phyloP scores from a whole-genome alignment of 352 stramenopile genomes.

The Globisporangium takayamanum region DNA sequence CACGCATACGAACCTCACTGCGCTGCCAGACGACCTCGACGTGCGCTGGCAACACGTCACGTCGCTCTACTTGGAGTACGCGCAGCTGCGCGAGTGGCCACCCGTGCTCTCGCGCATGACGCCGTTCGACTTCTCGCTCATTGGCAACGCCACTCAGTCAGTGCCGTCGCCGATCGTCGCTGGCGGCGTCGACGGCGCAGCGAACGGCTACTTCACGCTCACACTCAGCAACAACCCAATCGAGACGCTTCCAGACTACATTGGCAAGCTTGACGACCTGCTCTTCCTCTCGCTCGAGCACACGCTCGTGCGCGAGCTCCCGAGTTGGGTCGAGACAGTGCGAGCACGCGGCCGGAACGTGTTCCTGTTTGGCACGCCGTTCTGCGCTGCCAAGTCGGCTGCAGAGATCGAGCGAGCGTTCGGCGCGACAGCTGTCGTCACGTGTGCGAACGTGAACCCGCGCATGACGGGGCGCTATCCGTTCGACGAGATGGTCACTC shows the following conservation, averaged over 20 bases:
- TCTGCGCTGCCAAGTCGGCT: constrained; percentile 6
- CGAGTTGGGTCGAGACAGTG: constrained; percentile 3
- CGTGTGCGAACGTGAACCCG: constrained; percentile 7
- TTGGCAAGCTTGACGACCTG: background rate
- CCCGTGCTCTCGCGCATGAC: constrained; percentile 6
- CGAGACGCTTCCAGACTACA: background rate
- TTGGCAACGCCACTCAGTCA: constrained; percentile 12
- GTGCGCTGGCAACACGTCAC: constrained; percentile 7
- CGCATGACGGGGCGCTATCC: constrained; percentile 4
- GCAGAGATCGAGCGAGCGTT: constrained; percentile 1
- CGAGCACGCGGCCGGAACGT: background rate
- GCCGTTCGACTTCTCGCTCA: constrained; percentile 15
- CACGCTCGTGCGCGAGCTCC: constrained; percentile 6
- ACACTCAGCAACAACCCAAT: constrained; percentile 17
- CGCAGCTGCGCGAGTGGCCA: constrained; percentile 8
- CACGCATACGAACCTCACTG: constrained; percentile 14
- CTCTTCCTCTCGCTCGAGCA: constrained; percentile 13
- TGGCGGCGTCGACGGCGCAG: background rate
- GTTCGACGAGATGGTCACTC: constrained; percentile 4
- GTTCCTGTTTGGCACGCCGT: constrained; percentile 11
- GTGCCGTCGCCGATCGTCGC: background rate
- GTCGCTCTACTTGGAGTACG: constrained; percentile 22
- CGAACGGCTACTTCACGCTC: constrained; percentile 4
- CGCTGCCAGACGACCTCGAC: constrained; percentile 16
- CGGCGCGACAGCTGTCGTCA: constrained; percentile 1